These are phyloP conservation scores for Endoconidiophora laricicola DNA, from an alignment of 2,329 filamentous ascomycete genomes.

Conservation along the genomic window DNA sequence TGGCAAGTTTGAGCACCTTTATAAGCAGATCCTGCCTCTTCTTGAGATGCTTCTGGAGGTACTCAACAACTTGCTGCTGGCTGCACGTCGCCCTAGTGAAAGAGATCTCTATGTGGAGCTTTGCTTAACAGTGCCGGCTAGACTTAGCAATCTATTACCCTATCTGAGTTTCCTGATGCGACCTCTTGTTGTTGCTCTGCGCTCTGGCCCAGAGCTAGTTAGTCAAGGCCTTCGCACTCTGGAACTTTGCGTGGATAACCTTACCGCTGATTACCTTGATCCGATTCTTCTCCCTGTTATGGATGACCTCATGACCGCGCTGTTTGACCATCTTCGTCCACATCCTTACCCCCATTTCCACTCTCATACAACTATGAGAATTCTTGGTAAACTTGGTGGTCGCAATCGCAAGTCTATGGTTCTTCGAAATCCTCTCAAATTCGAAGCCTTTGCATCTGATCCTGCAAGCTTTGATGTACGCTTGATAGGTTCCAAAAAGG, in stretches of 20 bases:
- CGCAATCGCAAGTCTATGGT: slow-evolving; percentile 93
- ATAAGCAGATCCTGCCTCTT: slow-evolving; percentile 92
- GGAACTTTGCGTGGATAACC: slow-evolving; percentile 92
- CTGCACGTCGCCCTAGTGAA: slow-evolving; percentile 77
- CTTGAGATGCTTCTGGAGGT: slow-evolving; percentile 96
- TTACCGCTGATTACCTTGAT: slow-evolving; percentile 93
- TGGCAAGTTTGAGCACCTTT: slow-evolving; percentile 91
- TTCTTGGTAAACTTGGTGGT: slow-evolving; percentile 88
- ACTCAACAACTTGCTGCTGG: slow-evolving; percentile 82
- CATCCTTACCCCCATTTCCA: slow-evolving; percentile 95
- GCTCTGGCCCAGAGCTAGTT: slow-evolving; percentile 82
- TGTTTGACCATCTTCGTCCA: slow-evolving; percentile 89
- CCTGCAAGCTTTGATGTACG: slow-evolving; percentile 73
- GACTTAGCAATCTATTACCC: slow-evolving; percentile 83
- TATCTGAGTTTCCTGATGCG: slow-evolving; percentile 96
- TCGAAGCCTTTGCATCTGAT: slow-evolving; percentile 76
- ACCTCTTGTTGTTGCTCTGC: slow-evolving; percentile 84
- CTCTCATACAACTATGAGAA: slow-evolving; percentile 92
- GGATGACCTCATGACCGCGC: slow-evolving; percentile 91
- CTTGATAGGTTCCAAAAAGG: slow-evolving; percentile 75
- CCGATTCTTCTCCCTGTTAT: slow-evolving; percentile 99
- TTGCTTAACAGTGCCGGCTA: slow-evolving; percentile 85
- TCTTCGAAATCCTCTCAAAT: slow-evolving; percentile 68
- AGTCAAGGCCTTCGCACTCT: slow-evolving; percentile 85
- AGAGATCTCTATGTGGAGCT: slow-evolving; percentile 94